Evolutionary conservation across 768 basidiomycete species (phyloP).

Genomic region (Naganishia friedmannii): DNA sequence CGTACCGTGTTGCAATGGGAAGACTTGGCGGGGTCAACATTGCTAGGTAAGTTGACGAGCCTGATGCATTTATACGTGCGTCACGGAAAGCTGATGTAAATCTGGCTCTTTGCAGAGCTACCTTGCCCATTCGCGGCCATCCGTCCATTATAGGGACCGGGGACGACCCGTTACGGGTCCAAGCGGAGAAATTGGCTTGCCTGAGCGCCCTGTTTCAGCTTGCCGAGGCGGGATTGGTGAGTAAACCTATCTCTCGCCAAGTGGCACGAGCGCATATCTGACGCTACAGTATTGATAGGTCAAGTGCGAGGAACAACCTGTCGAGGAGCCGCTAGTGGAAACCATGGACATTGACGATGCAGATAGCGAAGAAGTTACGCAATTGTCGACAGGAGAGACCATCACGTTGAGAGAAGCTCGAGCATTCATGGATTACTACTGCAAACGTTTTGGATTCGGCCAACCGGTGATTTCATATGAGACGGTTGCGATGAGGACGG

Average conservation of each 20-base stretch:
- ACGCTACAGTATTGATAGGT: slow-evolving; percentile 27
- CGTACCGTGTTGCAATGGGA: slow-evolving; percentile 49
- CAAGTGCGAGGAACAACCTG: slow-evolving; percentile 28
- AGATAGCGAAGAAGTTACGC: slow-evolving; percentile 18
- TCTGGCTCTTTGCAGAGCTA: slow-evolving; percentile 37
- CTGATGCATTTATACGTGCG: slow-evolving; percentile 19
- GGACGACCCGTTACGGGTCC: slow-evolving; percentile 61
- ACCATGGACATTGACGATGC: slow-evolving; percentile 51
- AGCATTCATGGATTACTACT: slow-evolving; percentile 94
- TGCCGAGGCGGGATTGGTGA: slow-evolving; percentile 62
- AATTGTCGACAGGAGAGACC: slow-evolving; percentile 60
- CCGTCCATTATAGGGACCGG: slow-evolving; percentile 61
- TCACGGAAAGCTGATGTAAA: not conserved
- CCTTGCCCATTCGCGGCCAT: slow-evolving; percentile 41
- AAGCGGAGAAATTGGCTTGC: slow-evolving; percentile 72
- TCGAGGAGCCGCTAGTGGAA: slow-evolving; percentile 26
- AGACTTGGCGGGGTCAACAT: slow-evolving; percentile 48
- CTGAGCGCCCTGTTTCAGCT: slow-evolving; percentile 72
- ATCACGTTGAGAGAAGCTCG: slow-evolving; percentile 72
- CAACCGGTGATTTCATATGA: slow-evolving; percentile 67
- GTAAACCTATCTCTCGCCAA: slow-evolving; percentile 43
- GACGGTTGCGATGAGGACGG: slow-evolving; percentile 24
- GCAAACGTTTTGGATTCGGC: slow-evolving; percentile 69
- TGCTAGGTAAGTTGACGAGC: slow-evolving; percentile 56
- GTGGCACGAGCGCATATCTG: not conserved